Evolutionary conservation across 352 stramenopile genomes (phyloP).

Genomic region (Pythium chondricola): DNA sequence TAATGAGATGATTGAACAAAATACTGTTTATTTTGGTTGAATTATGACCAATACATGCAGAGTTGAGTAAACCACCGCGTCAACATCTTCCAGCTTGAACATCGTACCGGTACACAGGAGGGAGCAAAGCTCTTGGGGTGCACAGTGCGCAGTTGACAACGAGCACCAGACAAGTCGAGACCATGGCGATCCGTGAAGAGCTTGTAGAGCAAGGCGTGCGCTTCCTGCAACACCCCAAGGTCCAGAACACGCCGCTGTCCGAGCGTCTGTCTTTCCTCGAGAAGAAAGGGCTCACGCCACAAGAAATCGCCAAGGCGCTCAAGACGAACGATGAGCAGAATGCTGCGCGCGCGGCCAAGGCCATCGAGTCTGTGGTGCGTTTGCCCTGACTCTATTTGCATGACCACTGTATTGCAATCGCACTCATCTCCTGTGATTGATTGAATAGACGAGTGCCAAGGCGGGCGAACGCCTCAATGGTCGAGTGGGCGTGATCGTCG

Average conservation of each 20-base stretch:
- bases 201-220: slow-evolving; percentile 66
- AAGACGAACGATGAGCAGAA: slow-evolving; percentile 68
- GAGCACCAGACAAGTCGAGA: neutral
- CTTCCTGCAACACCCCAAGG: slow-evolving; percentile 71
- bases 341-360: slow-evolving; percentile 35
- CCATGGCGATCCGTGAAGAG: slow-evolving; percentile 44
- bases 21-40: too few species aligned
- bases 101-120: neutral
- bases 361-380: slow-evolving; percentile 55
- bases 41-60: neutral
- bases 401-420: neutral
- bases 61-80: neutral
- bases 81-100: neutral
- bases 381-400: neutral
- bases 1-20: too few species aligned
- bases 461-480: slow-evolving; percentile 45
- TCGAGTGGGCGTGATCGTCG: slow-evolving; percentile 55
- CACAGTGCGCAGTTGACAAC: neutral
- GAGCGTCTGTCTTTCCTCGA: slow-evolving; percentile 65
- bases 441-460: slow-evolving; percentile 50
- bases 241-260: slow-evolving; percentile 69
- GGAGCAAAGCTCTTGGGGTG: too few species aligned
- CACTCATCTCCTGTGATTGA: slow-evolving; percentile 4
- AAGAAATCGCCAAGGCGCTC: slow-evolving; percentile 58
- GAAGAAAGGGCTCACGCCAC: slow-evolving; percentile 67